Base-by-base conservation (phyloP, 1,284 basidiomycete species). In the Irpex sp. region DNA sequence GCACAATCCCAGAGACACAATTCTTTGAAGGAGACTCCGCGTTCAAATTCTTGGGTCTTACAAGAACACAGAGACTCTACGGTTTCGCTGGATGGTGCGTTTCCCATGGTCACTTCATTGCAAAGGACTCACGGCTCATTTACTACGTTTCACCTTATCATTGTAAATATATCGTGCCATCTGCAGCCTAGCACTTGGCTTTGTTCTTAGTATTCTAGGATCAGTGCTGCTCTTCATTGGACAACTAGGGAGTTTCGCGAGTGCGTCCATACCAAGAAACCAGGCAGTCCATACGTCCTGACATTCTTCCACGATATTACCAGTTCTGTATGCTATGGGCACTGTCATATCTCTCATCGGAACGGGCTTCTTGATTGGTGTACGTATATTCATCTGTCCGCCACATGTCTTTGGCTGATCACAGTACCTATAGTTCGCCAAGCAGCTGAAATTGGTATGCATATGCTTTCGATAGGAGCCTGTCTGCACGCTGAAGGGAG, bases 311-410 rank as follows among this genome's bases (percentile, higher is more conserved):
- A 10, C 10, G 18, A 51, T 23, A 14, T 10, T 51, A 23, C 4
- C 37, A 93, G 90, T 91, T 12, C 80, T 98, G 49, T 98, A 94
- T 77, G 85, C 82, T 35, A 65, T 96, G 49, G 96, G 95, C 36
- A 90, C 92, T 58, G 74, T 97, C 63, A 75, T 96, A 61, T 89
- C 90, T 9, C 83, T 98, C 58, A 74, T 91, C 62, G 95, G 94
- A 28, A 96, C 94, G 0, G 94, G 94, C 1, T 96, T 96, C 78
- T 76, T 96, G 69, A 85, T 96, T 67, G 93, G 89, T 61, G 91
- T 93, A 72, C 67, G 85, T 77, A 35, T 51, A 3, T 23, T 51
- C n/a, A 23, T 35, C 49, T 10, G 39, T 53, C 56, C 55, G 16
- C 35, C 16, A 57, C 28, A 33, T 35, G 28, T 36, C 23, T 16